A percentile compares a stretch with the other conserved stretches of the same genome.
Conservation (phyloP, 768 basidiomycete genomes). For the Lyophyllum semitale region DNA sequence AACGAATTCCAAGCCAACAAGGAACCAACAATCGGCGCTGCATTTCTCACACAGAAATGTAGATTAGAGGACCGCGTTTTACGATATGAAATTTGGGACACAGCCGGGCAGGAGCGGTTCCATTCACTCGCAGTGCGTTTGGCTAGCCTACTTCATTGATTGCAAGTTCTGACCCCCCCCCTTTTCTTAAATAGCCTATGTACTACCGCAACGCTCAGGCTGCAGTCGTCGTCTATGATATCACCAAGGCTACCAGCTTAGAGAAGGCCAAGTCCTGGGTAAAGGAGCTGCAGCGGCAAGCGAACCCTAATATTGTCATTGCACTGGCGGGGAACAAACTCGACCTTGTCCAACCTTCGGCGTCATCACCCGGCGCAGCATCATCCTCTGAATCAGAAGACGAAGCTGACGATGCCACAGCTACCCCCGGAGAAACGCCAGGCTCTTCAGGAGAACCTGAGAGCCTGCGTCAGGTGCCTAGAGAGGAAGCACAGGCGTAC, state of each 20-base stretch:
- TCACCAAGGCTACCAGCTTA: conserved; percentile 92
- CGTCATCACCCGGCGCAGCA: conserved; percentile 48
- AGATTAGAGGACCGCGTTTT: conserved; percentile 91
- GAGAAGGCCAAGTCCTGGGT: conserved; percentile 99
- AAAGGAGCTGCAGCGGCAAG: conserved; percentile 97
- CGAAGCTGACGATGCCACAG: conserved; percentile 91
- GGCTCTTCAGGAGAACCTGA: conserved; percentile 61
- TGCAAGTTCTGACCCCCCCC: conserved; percentile 15
- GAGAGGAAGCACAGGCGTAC: conserved; percentile 95
- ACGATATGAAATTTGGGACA: conserved; percentile 98
- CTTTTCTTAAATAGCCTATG: conserved; percentile 70
- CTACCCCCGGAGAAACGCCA: conserved; percentile 74
- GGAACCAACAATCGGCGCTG: conserved; percentile 97
- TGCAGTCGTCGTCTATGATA: conserved; percentile 97
- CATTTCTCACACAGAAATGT: conserved; percentile 94
- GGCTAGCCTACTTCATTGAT: conserved; percentile 6
- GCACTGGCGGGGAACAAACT: conserved; percentile 98
- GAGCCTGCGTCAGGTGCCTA: conserved; percentile 83
- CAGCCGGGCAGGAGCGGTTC: conserved; percentile 94
- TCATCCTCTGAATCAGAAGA: conserved; percentile 75
- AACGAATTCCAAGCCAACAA: conserved; percentile 99
- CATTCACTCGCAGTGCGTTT: conserved; percentile 88
- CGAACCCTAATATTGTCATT: conserved; percentile 98
- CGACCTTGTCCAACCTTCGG: conserved; percentile 76
- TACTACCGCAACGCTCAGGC: conserved; percentile 98